A percentile compares a stretch with the other conserved stretches of the same genome.
Evolutionary conservation across 495 filamentous ascomycete genomes (phyloP).

Genomic region (Pyrenula aspistea): DNA sequence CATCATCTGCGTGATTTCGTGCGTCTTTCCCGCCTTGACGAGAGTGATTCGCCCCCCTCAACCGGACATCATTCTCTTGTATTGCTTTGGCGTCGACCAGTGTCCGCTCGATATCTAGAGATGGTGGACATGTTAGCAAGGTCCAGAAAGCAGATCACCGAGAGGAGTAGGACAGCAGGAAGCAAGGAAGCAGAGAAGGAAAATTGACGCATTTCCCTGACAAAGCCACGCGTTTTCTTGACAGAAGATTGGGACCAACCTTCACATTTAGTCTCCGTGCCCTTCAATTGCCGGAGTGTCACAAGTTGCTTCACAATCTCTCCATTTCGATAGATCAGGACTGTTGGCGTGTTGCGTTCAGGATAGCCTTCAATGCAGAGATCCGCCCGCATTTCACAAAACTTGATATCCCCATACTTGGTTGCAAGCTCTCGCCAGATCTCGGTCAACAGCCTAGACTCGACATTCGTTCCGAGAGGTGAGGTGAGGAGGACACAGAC

Average conservation of each 20-base stretch:
- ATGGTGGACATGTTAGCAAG: no score
- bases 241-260: no score
- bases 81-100: conserved; percentile 75
- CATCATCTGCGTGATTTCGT: conserved; percentile 19
- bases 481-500: conserved; percentile 84
- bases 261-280: conserved; percentile 52
- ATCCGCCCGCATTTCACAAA: conserved; percentile 87
- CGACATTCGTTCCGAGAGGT: conserved; percentile 60
- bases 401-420: conserved; percentile 89
- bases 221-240: no score
- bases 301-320: conserved; percentile 85
- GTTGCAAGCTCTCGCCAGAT: conserved; percentile 77
- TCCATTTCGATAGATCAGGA: conserved; percentile 81
- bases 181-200: no score
- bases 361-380: conserved; percentile 96
- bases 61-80: conserved; percentile 60
- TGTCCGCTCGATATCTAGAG: conserved; percentile 54
- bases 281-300: conserved; percentile 67
- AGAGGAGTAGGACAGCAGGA: no score
- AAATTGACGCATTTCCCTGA: no score
- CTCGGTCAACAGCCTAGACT: conserved; percentile 69
- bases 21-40: conserved; percentile 31
- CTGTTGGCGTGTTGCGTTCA: conserved; percentile 87
- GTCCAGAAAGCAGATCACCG: no score
- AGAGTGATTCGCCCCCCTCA: conserved; percentile 47